A percentile compares a stretch with the other conserved stretches of the same genome.
Conservation (phyloP, 192 early-diverging fungal species). For the Diversispora eburnea region DNA sequence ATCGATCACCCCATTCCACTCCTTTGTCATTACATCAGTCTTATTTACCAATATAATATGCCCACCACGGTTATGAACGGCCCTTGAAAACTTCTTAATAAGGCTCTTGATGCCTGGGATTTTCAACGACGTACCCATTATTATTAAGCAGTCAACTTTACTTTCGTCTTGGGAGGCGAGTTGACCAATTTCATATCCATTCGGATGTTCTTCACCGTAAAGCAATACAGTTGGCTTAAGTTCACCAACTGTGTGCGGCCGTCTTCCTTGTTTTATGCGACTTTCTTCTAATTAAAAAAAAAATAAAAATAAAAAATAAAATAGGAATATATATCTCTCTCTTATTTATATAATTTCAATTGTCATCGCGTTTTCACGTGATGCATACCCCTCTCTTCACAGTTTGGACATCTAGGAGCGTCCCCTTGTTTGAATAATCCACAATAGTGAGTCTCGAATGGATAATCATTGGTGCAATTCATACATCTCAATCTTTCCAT, state of each 20-base stretch:
- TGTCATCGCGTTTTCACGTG: background rate
- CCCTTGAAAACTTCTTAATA: constrained; percentile 67
- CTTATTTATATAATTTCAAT: background rate
- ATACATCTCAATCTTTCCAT: constrained; percentile 85
- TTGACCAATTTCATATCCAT: constrained; percentile 65
- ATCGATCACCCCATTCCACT: constrained; percentile 81
- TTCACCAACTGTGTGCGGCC: constrained; percentile 68
- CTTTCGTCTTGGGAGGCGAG: constrained; percentile 53
- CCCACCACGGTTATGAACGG: constrained; percentile 54
- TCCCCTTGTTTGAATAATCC: constrained; percentile 66
- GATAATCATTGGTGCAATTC: constrained; percentile 67
- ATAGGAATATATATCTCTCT: background rate
- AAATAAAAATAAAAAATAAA: background rate
- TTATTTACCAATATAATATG: constrained; percentile 75
- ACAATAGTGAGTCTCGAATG: constrained; percentile 58
- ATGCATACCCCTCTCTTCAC: constrained; percentile 39
- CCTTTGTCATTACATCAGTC: constrained; percentile 57
- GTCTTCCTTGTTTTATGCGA: constrained; percentile 68
- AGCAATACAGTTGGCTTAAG: constrained; percentile 91
- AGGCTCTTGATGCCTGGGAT: constrained; percentile 73
- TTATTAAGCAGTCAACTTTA: constrained; percentile 72
- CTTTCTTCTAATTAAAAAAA: constrained; percentile 31
- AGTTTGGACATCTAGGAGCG: constrained; percentile 65
- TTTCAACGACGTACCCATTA: constrained; percentile 88
- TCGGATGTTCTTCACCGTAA: constrained; percentile 88